phyloP scores from a whole-genome alignment of 805 yeast genomes.

The Sugiyamaella floridensis region DNA sequence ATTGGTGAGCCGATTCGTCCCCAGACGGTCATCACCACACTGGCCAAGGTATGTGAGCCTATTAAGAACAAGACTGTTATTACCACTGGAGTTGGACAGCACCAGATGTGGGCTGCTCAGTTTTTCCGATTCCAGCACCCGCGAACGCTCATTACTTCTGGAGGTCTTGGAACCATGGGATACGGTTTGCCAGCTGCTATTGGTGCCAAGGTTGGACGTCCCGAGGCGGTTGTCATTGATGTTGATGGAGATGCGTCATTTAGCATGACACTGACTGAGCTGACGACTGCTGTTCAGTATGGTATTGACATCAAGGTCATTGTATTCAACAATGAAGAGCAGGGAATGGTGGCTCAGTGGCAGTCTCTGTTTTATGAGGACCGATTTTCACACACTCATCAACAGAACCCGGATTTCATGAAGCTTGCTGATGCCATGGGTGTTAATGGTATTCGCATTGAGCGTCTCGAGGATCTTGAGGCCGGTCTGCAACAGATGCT shows the following conservation, averaged over 20 bases:
- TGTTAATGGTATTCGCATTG: slow-evolving; percentile 69
- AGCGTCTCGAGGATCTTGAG: slow-evolving; percentile 58
- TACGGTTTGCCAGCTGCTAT: slow-evolving; percentile 96
- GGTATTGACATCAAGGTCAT: slow-evolving; percentile 82
- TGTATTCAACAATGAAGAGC: slow-evolving; percentile 94
- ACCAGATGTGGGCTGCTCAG: slow-evolving; percentile 99
- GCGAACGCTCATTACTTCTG: slow-evolving; percentile 92
- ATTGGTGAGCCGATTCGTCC: slow-evolving; percentile 62
- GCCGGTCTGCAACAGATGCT: slow-evolving; percentile 60
- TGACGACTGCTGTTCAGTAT: slow-evolving; percentile 91
- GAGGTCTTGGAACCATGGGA: slow-evolving; percentile 99
- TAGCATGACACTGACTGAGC: slow-evolving; percentile 92
- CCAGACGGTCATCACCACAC: slow-evolving; percentile 78
- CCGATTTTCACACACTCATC: slow-evolving; percentile 97
- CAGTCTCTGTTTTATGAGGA: slow-evolving; percentile 95
- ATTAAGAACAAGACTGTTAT: slow-evolving; percentile 69
- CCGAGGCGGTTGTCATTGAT: slow-evolving; percentile 91
- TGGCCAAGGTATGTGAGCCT: slow-evolving; percentile 63
- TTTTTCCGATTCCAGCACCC: slow-evolving; percentile 92
- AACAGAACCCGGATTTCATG: slow-evolving; percentile 87
- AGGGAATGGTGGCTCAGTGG: slow-evolving; percentile 99
- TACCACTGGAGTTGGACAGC: slow-evolving; percentile 99
- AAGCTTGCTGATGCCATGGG: slow-evolving; percentile 95
- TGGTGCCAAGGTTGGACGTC: slow-evolving; percentile 95
- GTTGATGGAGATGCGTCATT: slow-evolving; percentile 99